Conservation (phyloP, 106 monocot genomes). For the Allium fistulosum region DNA sequence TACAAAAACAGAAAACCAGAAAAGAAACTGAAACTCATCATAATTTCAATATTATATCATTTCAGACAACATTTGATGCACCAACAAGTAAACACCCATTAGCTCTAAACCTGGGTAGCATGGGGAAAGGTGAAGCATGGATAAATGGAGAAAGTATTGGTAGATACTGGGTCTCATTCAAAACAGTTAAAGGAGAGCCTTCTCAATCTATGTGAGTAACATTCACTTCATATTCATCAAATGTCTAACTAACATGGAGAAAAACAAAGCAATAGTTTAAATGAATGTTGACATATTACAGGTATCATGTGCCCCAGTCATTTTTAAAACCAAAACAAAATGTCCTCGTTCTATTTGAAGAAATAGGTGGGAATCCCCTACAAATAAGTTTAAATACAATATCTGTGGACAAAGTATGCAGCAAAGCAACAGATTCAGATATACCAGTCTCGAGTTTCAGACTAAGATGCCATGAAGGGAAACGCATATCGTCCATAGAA, state of each 20-base stretch:
- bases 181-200: conserved; percentile 42
- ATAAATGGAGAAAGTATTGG: conserved; percentile 89
- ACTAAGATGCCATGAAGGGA: conserved; percentile 37
- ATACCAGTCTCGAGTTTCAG: conserved; percentile 6
- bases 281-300: conserved; percentile 7
- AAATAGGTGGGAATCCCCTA: conserved; percentile 72
- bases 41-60: background rate
- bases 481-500: conserved; percentile 43
- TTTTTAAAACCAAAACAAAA: conserved; percentile 58
- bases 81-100: conserved; percentile 45
- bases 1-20: background rate
- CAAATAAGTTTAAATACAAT: conserved; percentile 48
- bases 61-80: conserved; percentile 51
- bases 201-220: conserved; percentile 73
- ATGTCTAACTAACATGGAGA: background rate
- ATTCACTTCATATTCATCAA: background rate
- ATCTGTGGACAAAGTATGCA: conserved; percentile 29
- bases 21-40: background rate
- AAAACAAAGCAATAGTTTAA: background rate
- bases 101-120: conserved; percentile 62
- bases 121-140: conserved; percentile 92
- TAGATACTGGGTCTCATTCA: conserved; percentile 87
- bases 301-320: conserved; percentile 77
- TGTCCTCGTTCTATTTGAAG: conserved; percentile 79
- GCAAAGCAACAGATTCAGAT: conserved; percentile 18